Percentiles rank a stretch among this genome's conserved stretches.
These are phyloP conservation scores for Fragaria ananassa DNA, from an alignment of 306 rosid genomes.

Conservation along the genomic window DNA sequence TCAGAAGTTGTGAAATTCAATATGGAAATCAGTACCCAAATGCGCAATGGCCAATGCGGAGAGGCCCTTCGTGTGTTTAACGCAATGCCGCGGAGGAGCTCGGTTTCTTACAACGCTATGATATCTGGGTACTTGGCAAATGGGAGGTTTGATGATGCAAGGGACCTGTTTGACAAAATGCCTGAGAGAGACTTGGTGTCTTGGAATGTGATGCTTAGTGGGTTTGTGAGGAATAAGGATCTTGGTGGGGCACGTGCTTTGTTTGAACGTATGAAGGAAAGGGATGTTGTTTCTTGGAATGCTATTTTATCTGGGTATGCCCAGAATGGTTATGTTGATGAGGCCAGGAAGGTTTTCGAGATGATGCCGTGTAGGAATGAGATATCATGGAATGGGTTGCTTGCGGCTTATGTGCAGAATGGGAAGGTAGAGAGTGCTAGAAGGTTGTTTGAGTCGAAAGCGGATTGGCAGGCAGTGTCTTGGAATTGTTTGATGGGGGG, in stretches of 20 bases:
- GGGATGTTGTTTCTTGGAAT: conserved; percentile 82
- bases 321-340: conserved; percentile 64
- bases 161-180: conserved; percentile 64
- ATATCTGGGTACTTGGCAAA: conserved; percentile 62
- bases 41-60: conserved; percentile 68
- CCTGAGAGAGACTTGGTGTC: conserved; percentile 67
- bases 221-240: conserved; percentile 53
- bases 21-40: conserved; percentile 52
- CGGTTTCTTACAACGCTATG: conserved; percentile 71
- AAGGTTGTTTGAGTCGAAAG: conserved; percentile 49
- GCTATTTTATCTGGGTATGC: conserved; percentile 80
- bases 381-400: conserved; percentile 76
- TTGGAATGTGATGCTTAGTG: conserved; percentile 85
- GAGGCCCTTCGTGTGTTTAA: conserved; percentile 57
- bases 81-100: conserved; percentile 61
- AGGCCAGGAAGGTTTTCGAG: conserved; percentile 59
- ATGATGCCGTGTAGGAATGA: conserved; percentile 55
- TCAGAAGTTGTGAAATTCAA: conserved; percentile 56
- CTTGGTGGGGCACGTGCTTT: conserved; percentile 54
- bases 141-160: conserved; percentile 49
- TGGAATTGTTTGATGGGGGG: conserved; percentile 94
- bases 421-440: conserved; percentile 61
- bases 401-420: conserved; percentile 71
- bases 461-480: conserved; percentile 66
- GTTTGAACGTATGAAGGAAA: conserved; percentile 64